Evolutionary conservation across 1,139 yeast species (phyloP).

Genomic region (Saccharomyces hybrid): DNA sequence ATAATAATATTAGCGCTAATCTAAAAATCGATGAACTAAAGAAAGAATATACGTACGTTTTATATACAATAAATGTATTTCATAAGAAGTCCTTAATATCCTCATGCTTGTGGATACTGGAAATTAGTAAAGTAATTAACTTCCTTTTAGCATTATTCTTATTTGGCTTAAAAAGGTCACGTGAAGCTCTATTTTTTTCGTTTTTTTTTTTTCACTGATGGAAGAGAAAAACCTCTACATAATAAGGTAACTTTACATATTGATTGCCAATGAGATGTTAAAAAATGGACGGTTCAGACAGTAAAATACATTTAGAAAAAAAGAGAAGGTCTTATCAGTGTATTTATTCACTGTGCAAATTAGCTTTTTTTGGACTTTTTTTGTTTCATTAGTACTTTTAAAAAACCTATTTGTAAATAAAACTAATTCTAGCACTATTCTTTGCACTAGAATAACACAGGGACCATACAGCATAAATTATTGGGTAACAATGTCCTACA

Average conservation of each 20-base stretch:
- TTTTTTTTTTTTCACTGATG: neutral
- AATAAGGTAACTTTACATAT: neutral
- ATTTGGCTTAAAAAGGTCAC: neutral
- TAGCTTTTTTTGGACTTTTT: neutral
- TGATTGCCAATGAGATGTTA: neutral
- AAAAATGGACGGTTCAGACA: neutral
- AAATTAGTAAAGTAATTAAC: neutral
- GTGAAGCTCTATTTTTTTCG: neutral
- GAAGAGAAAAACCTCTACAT: neutral
- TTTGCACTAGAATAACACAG: neutral
- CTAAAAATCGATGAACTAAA: neutral
- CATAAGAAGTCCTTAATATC: neutral
- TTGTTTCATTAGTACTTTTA: neutral
- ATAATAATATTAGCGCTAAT: neutral
- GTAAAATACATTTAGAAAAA: neutral
- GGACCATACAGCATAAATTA: neutral
- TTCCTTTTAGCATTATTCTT: neutral
- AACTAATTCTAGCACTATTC: neutral
- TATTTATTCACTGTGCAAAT: neutral
- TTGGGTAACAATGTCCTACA: neutral
- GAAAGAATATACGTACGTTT: neutral
- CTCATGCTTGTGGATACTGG: neutral
- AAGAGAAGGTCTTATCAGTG: neutral
- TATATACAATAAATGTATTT: neutral
- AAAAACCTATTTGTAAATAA: neutral